Percentiles rank a stretch among this genome's conserved stretches.
Conservation (phyloP, 208 protist genomes). For the Porcisia deanei region DNA sequence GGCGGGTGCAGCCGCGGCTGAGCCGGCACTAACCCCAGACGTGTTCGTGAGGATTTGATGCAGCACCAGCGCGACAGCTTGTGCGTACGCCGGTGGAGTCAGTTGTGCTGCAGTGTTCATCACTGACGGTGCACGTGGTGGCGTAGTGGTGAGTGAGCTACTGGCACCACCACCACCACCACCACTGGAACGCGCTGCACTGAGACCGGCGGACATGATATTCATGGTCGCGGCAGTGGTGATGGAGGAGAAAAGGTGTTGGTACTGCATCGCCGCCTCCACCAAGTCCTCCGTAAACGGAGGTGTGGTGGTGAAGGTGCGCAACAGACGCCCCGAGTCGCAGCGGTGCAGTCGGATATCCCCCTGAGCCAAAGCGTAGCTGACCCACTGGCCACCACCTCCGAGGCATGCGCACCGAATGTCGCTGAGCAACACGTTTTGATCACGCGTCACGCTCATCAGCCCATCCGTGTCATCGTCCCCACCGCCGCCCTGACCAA, state of each 20-base stretch:
- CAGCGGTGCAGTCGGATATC: constrained; percentile 78
- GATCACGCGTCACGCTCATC: constrained; percentile 17
- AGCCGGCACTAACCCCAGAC: background rate
- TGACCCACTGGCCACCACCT: constrained; percentile 53
- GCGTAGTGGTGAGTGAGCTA: background rate
- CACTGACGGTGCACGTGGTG: background rate
- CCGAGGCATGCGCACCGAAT: constrained; percentile 67
- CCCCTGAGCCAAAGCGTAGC: constrained; percentile 70
- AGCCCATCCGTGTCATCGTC: constrained; percentile 7
- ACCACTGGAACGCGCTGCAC: background rate
- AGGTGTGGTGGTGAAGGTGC: constrained; percentile 70
- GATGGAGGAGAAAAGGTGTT: constrained; percentile 42
- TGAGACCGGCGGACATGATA: background rate
- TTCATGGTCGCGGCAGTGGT: background rate
- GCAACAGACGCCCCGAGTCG: constrained; percentile 67
- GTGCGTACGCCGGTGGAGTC: constrained; percentile 21
- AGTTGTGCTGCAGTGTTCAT: constrained; percentile 7
- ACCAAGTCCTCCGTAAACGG: constrained; percentile 67
- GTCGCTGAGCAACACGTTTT: constrained; percentile 30
- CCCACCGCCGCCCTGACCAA: background rate
- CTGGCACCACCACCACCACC: background rate
- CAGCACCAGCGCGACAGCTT: constrained; percentile 56
- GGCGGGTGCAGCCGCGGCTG: background rate
- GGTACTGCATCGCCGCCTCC: constrained; percentile 52
- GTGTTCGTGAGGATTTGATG: constrained; percentile 44